Percentiles rank a stretch among this genome's conserved stretches.
These are phyloP conservation scores for Blastocystis sp. DNA, from an alignment of 352 stramenopile genomes.

Conservation along the genomic window DNA sequence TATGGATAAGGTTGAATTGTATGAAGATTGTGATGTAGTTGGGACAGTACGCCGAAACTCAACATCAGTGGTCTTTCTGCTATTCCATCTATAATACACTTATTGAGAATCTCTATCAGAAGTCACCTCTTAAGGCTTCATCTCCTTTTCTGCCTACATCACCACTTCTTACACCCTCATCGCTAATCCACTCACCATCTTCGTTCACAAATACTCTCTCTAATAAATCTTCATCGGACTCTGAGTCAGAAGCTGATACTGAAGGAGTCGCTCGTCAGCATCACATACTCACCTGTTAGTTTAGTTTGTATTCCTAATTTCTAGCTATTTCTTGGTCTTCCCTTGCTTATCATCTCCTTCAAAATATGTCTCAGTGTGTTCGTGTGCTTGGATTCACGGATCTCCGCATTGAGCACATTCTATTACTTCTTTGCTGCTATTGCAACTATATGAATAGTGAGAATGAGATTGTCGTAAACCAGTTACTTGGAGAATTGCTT, in stretches of 20 bases:
- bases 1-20: not conserved
- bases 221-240: not conserved
- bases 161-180: not conserved
- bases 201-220: not conserved
- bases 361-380: slow-evolving; percentile 37
- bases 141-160: not conserved
- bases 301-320: not conserved
- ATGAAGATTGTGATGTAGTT: not conserved
- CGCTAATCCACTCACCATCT: not conserved
- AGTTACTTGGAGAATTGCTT: not conserved
- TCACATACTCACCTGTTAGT: not conserved
- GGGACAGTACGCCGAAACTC: slow-evolving; percentile 7
- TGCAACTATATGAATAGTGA: not conserved
- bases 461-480: not conserved
- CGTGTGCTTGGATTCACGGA: slow-evolving; percentile 38
- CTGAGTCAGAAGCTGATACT: too few relatives aligned
- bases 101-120: not conserved
- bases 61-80: slow-evolving; percentile 25
- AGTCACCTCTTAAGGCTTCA: not conserved
- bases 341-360: slow-evolving; percentile 23
- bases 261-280: not conserved
- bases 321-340: not conserved
- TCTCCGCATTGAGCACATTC: slow-evolving; percentile 27
- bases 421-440: slow-evolving; percentile 23
- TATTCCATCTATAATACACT: slow-evolving; percentile 1